Evolutionary conservation across 805 yeast species (phyloP), one percentile per base, ranked within the genome.

Genomic region (Yamadazyma laniorum): DNA sequence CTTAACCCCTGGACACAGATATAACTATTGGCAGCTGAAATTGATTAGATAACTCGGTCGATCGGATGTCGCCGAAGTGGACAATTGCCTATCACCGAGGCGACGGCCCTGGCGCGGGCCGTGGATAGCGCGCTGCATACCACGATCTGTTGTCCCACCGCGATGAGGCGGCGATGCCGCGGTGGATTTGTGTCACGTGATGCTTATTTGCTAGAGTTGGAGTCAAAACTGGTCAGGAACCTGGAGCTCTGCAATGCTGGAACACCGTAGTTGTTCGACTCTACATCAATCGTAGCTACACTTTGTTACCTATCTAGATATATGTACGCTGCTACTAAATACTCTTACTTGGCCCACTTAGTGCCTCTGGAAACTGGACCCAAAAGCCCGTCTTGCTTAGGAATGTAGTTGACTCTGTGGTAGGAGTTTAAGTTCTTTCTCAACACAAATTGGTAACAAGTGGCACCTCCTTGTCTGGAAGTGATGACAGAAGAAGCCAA

Each of bases 401-500:
- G 91, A 57, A 85, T 70, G 57, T 83, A 85, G 59, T 85, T 85
- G 50, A 86, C 71, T 65, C 96, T 80, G 63, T 86, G 91, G 61
- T 82, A 82, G 40, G 86, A 70, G 67, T 88, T 89, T 58, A 88
- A 57, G 67, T 88, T 89, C 80, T 88, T 88, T 75, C 96, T 82
- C 73, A 88, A 74, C 34, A 85, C 83, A 61, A 88, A 84, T 72
- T 88, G 96, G 72, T 77, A 89, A 65, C 95, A 86, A 38, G 95
- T 79, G 29, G 96, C 95, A 52, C 90, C 79, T 52, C 96, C 95
- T 72, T 88, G 95, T 76, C 96, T 85, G 12, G 95, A 80, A 46
- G 84, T 80, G 56, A 88, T 84, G 38, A 85, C 79, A 13, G 96
- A 85, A 32, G 74, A 76, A 47, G 95, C 86, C 56, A 88, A 77